These are phyloP conservation scores for Suillus decipiens DNA, from an alignment of 768 basidiomycete genomes.

Conservation along the genomic window DNA sequence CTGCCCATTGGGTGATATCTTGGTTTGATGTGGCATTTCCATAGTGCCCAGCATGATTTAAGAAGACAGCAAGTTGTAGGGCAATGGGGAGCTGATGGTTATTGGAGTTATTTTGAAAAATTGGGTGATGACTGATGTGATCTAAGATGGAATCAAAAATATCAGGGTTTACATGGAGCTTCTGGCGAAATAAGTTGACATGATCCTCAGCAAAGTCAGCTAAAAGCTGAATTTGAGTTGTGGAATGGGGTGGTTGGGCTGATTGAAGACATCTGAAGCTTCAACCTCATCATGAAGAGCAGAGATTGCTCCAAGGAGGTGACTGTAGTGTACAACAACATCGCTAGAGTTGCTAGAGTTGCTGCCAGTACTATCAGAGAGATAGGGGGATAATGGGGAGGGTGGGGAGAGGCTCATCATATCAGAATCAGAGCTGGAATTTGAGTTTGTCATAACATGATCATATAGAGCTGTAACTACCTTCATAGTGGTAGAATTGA, in stretches of 20 bases:
- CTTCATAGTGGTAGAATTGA: background rate
- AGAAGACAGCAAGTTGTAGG: slow-evolving; percentile 8
- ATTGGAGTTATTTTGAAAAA: slow-evolving; percentile 28
- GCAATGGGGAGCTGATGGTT: slow-evolving; percentile 2
- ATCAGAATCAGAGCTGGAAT: background rate
- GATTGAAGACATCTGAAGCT: background rate
- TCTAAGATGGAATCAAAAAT: slow-evolving; percentile 26
- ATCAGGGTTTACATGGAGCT: slow-evolving; percentile 28
- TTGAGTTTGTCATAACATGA: background rate
- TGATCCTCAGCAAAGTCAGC: background rate
- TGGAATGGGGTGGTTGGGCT: background rate
- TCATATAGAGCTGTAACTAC: background rate
- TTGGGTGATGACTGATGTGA: slow-evolving; percentile 22
- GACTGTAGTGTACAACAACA: background rate
- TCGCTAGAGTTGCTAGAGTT: background rate
- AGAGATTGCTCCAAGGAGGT: background rate
- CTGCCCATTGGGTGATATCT: slow-evolving; percentile 17
- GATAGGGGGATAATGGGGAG: background rate
- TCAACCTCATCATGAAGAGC: background rate
- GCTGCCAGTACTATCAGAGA: background rate
- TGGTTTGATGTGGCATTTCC: slow-evolving; percentile 9
- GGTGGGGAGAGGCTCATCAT: background rate
- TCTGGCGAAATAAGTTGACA: slow-evolving; percentile 15
- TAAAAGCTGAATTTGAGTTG: background rate
- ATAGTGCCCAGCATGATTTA: slow-evolving; percentile 10